A percentile compares a stretch with the other conserved stretches of the same genome.
Conservation (phyloP, 768 basidiomycete species). For the Suillus americanus region DNA sequence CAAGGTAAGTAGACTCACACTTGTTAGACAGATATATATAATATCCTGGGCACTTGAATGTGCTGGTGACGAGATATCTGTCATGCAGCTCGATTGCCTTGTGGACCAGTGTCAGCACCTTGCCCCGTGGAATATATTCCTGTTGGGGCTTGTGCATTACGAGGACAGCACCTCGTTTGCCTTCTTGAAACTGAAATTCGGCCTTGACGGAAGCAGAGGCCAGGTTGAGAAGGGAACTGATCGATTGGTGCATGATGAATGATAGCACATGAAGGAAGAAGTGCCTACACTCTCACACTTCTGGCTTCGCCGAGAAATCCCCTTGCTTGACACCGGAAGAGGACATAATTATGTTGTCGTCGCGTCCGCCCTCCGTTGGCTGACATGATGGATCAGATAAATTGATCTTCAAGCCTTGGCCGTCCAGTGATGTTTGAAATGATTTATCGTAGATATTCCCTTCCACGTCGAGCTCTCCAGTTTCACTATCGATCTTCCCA, state of each 20-base stretch:
- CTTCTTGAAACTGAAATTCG: slow-evolving; percentile 33
- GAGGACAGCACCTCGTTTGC: slow-evolving; percentile 34
- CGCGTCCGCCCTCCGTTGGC: slow-evolving; percentile 14
- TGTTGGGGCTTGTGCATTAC: slow-evolving; percentile 32
- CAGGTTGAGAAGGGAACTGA: slow-evolving; percentile 21
- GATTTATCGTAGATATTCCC: slow-evolving; percentile 33
- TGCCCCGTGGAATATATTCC: slow-evolving; percentile 18
- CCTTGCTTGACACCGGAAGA: slow-evolving; percentile 21
- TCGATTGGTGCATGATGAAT: not conserved
- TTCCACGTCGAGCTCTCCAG: slow-evolving; percentile 28
- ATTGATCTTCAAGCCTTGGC: not conserved
- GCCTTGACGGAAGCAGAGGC: slow-evolving; percentile 33
- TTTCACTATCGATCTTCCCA: slow-evolving; percentile 28
- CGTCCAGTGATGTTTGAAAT: slow-evolving; percentile 18
- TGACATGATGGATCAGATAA: slow-evolving; percentile 14
- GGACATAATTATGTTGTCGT: slow-evolving; percentile 23
- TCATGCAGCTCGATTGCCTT: slow-evolving; percentile 22
- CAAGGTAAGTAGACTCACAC: not conserved
- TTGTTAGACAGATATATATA: slow-evolving; percentile 34
- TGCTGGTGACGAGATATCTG: slow-evolving; percentile 34
- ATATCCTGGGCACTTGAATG: slow-evolving; percentile 32
- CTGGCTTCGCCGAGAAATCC: slow-evolving; percentile 13
- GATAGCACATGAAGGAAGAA: not conserved
- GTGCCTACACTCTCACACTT: slow-evolving; percentile 19
- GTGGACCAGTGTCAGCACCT: slow-evolving; percentile 26